Evolutionary conservation across 805 yeast genomes (phyloP).

Genomic region (Barnettozyma siamensis): DNA sequence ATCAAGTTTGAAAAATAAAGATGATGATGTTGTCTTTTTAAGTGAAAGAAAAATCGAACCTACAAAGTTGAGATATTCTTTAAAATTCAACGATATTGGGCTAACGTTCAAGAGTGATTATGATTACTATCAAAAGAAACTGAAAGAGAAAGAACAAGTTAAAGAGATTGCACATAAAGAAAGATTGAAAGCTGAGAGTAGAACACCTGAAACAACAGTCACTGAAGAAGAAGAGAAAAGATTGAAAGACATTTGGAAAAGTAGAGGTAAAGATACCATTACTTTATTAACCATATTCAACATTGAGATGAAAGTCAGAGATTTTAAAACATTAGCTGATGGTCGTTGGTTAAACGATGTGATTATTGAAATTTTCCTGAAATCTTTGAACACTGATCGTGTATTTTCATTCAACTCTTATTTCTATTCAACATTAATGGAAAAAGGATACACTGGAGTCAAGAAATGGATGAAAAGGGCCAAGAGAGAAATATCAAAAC

Average conservation of each 20-base stretch:
- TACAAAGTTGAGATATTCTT: conserved; percentile 16
- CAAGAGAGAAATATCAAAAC: conserved; percentile 55
- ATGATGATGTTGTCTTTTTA: conserved; percentile 16
- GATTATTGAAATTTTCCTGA: conserved; percentile 76
- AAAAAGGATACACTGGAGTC: conserved; percentile 76
- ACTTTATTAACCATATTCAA: conserved; percentile 27
- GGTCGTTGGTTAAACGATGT: conserved; percentile 87
- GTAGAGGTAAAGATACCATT: conserved; percentile 21
- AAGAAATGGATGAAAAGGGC: conserved; percentile 79
- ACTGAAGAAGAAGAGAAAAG: conserved; percentile 16
- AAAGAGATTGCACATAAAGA: conserved; percentile 32
- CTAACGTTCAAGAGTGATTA: conserved; percentile 31
- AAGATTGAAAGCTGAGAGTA: conserved; percentile 27
- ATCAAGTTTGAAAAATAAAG: neutral
- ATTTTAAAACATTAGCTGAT: conserved; percentile 64
- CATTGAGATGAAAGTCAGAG: conserved; percentile 61
- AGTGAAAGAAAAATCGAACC: conserved; percentile 21
- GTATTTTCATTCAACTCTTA: conserved; percentile 81
- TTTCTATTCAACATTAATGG: conserved; percentile 67
- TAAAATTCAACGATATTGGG: conserved; percentile 25
- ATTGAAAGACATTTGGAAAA: conserved; percentile 25
- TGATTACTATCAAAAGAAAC: conserved; percentile 38
- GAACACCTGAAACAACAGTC: conserved; percentile 16
- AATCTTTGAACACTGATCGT: conserved; percentile 27
- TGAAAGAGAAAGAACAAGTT: conserved; percentile 36